These are phyloP conservation scores for Hygrophoropsis aurantiaca DNA, from an alignment of 768 basidiomycete species.

Conservation along the genomic window DNA sequence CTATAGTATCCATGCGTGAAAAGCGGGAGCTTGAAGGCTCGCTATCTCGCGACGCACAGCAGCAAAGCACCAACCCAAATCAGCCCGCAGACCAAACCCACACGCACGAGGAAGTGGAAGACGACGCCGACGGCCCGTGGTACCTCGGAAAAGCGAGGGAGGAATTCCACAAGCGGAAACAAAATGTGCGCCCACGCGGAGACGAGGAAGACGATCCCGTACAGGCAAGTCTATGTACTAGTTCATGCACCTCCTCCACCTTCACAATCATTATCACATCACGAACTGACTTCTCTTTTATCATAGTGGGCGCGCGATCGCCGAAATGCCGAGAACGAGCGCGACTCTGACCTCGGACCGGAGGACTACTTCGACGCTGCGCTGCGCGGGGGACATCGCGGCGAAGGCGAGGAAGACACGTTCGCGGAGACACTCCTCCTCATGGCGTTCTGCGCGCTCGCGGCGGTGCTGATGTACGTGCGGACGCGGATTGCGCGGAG, in stretches of 20 bases:
- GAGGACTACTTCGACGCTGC: conserved; percentile 83
- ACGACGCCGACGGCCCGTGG: conserved; percentile 68
- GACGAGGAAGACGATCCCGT: conserved; percentile 71
- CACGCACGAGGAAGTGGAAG: conserved; percentile 27
- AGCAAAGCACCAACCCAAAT: conserved; percentile 7
- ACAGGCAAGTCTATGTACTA: conserved; percentile 48
- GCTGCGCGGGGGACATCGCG: conserved; percentile 56
- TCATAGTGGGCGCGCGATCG: conserved; percentile 76
- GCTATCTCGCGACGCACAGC: conserved; percentile 5
- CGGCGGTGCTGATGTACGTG: conserved; percentile 75
- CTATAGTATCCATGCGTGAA: neutral
- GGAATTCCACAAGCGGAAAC: conserved; percentile 63
- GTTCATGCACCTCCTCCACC: neutral
- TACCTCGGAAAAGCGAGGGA: conserved; percentile 82
- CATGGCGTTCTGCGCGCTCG: conserved; percentile 66
- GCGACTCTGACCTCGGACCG: conserved; percentile 72
- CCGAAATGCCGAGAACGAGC: conserved; percentile 67
- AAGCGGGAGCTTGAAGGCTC: conserved; percentile 13
- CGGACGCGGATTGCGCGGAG: conserved; percentile 77
- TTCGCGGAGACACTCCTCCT: conserved; percentile 80
- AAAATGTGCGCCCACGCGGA: conserved; percentile 36
- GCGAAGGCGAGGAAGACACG: conserved; percentile 67
- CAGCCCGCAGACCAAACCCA: conserved; percentile 19
- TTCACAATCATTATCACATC: neutral
- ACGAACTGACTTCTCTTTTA: conserved; percentile 6